These are phyloP conservation scores for Xylaria grammica DNA, from an alignment of 495 filamentous ascomycete species.

Conservation along the genomic window DNA sequence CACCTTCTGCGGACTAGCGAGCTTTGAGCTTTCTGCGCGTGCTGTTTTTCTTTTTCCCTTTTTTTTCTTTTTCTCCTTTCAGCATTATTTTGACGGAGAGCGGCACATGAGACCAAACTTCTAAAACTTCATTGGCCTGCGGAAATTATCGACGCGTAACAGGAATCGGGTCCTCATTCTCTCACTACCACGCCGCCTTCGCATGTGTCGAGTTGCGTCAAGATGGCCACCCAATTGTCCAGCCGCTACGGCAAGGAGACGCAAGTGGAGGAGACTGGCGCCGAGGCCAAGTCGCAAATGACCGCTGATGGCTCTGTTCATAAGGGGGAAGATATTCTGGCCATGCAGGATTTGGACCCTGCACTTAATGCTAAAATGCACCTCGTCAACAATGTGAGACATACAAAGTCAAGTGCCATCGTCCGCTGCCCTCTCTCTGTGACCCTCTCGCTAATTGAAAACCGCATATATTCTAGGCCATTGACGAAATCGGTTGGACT, in stretches of 20 bases:
- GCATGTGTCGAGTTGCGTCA: not conserved
- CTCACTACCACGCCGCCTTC: not conserved
- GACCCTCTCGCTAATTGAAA: not conserved
- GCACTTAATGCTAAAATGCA: slow-evolving; percentile 71
- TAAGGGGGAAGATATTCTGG: slow-evolving; percentile 55
- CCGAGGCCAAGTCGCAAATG: slow-evolving; percentile 25
- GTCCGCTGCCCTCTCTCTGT: not conserved
- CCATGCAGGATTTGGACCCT: slow-evolving; percentile 61
- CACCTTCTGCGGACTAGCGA: not conserved
- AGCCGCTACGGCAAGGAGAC: not conserved
- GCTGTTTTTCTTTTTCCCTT: too few relatives aligned
- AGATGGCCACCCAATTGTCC: not conserved
- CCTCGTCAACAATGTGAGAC: slow-evolving; percentile 69
- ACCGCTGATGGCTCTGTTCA: slow-evolving; percentile 15
- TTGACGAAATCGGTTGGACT: slow-evolving; percentile 77
- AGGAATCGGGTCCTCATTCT: too few relatives aligned
- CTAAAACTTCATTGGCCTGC: too few relatives aligned
- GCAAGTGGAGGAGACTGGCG: slow-evolving; percentile 1
- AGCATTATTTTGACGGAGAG: too few relatives aligned
- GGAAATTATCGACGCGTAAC: too few relatives aligned
- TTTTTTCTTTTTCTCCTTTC: too few relatives aligned
- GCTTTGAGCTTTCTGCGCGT: slow-evolving; percentile 1
- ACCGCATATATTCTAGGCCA: slow-evolving; percentile 52
- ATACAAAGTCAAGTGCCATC: not conserved
- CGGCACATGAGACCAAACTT: too few relatives aligned